Base-by-base conservation (phyloP, 345 rosid genomes). In the Salix viminalis region DNA sequence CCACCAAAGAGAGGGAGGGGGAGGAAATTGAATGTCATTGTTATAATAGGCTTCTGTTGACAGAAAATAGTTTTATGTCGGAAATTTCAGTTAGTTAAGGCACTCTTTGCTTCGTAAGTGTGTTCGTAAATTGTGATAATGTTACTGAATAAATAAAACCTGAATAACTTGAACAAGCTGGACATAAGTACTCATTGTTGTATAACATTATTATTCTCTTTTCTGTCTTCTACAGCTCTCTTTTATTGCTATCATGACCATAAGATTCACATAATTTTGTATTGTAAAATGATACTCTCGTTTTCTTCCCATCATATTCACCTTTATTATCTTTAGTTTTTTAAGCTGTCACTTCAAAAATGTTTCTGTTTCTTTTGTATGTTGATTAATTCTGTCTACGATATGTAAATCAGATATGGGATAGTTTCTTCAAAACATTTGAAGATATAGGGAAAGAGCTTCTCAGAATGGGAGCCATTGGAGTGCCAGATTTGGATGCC, bases 371-470 rank as follows among this genome's bases (percentile, higher is more conserved):
- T 69, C 71, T 41, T 23, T 24, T 69, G 42, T 30, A 23, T 28
- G 42, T 50, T 50, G 23, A 8, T 32, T 28, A 4, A 37, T 42
- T 74, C 60, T 65, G 41, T 21, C 18, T 13, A 9, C 28, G 4
- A 16, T 56, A 34, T 41, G 72, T 28, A 23, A 19, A 32, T 9
- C 73, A 76, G 79, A 56, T 76, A 69, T 68, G 79, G 79, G 79
- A 76, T 37, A 56, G 73, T 32, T 76, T 76, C 79, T 76, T 76
- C 60, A 69, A 58, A 56, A 15, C 79, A 32, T 76, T 76, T 69
- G 79, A 68, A 76, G 79, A 76, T 41, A 68, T 19, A 23, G 79
- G 66, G 65, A 76, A 76, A 76, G 73, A 68, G 67, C 79, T 76
- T 68, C 37, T 68, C 28, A 54, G 5, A 19, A 56, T 36, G 54